Percentiles rank a stretch among this genome's conserved stretches.
Conservation (phyloP, 2,329 filamentous ascomycete genomes). For the Monilinia aucupariae region DNA sequence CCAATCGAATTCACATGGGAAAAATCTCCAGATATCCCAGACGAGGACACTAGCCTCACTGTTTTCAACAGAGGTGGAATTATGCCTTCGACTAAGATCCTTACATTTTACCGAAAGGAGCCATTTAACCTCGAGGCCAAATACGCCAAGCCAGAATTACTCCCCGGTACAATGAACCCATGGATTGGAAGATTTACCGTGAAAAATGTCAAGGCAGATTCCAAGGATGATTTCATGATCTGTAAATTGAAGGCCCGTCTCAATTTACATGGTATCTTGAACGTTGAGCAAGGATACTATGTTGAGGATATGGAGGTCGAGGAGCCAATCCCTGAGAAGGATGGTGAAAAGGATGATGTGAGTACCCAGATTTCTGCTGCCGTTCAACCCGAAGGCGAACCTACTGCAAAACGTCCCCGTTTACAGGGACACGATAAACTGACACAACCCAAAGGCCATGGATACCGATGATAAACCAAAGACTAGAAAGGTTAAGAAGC, state of each 20-base stretch:
- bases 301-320: slow-evolving; percentile 98
- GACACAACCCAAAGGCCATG: slow-evolving; percentile 53
- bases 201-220: slow-evolving; percentile 91
- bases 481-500: slow-evolving; percentile 98
- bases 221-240: slow-evolving; percentile 97
- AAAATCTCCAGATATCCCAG: slow-evolving; percentile 95
- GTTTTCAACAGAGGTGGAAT: slow-evolving; percentile 98
- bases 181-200: slow-evolving; percentile 98
- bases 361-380: slow-evolving; percentile 37
- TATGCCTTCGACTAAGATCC: slow-evolving; percentile 96
- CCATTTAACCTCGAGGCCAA: slow-evolving; percentile 92
- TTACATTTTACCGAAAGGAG: slow-evolving; percentile 98
- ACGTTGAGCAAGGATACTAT: slow-evolving; percentile 95
- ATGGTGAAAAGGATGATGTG: slow-evolving; percentile 59
- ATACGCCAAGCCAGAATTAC: slow-evolving; percentile 78
- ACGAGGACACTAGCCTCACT: slow-evolving; percentile 94
- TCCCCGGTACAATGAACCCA: slow-evolving; percentile 85
- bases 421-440: slow-evolving; percentile 28
- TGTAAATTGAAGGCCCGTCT: slow-evolving; percentile 98
- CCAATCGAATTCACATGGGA: slow-evolving; percentile 99
- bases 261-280: slow-evolving; percentile 92
- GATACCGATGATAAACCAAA: slow-evolving; percentile 74
- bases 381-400: slow-evolving; percentile 26
- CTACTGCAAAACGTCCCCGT: slow-evolving; percentile 26
- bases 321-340: slow-evolving; percentile 73